A percentile compares a stretch with the other conserved stretches of the same genome.
Evolutionary conservation across 305 asterid species (phyloP).

Genomic region (Solanum hybrid): DNA sequence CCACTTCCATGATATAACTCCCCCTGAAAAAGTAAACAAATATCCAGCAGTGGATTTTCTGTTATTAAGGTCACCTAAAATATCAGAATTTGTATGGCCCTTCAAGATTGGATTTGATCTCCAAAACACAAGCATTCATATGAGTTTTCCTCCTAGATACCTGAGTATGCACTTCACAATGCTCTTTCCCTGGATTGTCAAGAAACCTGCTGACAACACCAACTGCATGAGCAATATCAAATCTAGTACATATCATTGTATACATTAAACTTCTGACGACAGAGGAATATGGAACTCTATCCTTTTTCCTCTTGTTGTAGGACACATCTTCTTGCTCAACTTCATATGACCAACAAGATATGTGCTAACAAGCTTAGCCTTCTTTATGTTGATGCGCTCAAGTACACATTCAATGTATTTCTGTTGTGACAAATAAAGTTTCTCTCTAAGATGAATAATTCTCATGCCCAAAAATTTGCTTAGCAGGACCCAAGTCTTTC

Average conservation of each 20-base stretch:
- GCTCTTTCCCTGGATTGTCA: background rate
- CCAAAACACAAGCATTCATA: background rate
- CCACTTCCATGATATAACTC: background rate
- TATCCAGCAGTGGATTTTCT: background rate
- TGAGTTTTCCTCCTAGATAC: background rate
- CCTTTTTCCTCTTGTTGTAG: background rate
- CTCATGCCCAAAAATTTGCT: background rate
- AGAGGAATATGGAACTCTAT: background rate
- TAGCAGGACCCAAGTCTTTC: background rate
- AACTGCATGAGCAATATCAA: background rate
- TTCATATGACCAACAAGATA: background rate
- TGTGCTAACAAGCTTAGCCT: background rate
- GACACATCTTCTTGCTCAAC: background rate
- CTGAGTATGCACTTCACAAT: background rate
- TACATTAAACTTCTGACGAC: background rate
- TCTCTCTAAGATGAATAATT: background rate
- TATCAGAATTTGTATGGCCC: background rate
- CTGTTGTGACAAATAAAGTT: background rate
- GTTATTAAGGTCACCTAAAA: background rate
- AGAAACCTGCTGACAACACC: background rate
- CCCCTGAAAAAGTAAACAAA: background rate
- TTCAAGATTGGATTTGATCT: background rate
- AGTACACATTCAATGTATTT: background rate
- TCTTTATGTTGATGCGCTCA: background rate
- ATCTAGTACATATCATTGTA: background rate